These are phyloP conservation scores for Trichosporon coremiiforme DNA, from an alignment of 1,284 basidiomycete species.

Conservation along the genomic window DNA sequence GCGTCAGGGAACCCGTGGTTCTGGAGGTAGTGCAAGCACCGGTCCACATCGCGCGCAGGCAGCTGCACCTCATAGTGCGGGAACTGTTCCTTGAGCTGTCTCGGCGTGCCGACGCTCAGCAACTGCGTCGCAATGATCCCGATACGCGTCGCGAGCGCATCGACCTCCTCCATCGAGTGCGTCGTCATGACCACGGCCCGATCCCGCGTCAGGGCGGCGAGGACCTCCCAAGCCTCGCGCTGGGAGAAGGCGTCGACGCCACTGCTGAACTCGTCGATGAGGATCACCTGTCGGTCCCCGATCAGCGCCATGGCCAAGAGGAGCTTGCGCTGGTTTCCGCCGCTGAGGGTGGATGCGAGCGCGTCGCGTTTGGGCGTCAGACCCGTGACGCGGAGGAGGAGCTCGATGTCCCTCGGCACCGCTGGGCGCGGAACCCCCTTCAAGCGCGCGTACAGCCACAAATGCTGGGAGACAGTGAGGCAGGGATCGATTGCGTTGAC, in stretches of 20 bases:
- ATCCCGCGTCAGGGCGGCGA: slow-evolving; percentile 61
- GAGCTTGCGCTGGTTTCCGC: slow-evolving; percentile 78
- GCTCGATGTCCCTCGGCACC: slow-evolving; percentile 63
- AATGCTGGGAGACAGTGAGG: slow-evolving; percentile 73
- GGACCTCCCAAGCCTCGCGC: slow-evolving; percentile 73
- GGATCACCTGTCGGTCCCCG: slow-evolving; percentile 73
- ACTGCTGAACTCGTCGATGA: slow-evolving; percentile 81
- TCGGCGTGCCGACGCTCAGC: slow-evolving; percentile 71
- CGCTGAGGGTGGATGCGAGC: slow-evolving; percentile 70
- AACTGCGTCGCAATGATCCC: slow-evolving; percentile 70
- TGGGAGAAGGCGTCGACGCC: slow-evolving; percentile 82
- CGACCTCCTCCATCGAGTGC: slow-evolving; percentile 84
- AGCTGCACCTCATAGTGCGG: slow-evolving; percentile 78
- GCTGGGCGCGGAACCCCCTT: slow-evolving; percentile 66
- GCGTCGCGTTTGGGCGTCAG: slow-evolving; percentile 67
- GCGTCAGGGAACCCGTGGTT: slow-evolving; percentile 64
- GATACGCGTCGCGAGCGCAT: slow-evolving; percentile 70
- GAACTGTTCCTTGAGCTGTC: slow-evolving; percentile 66
- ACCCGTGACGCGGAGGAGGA: slow-evolving; percentile 65
- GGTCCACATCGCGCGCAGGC: slow-evolving; percentile 63
- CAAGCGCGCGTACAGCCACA: slow-evolving; percentile 58
- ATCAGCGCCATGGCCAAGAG: slow-evolving; percentile 76
- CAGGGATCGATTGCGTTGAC: slow-evolving; percentile 78
- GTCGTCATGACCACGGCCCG: slow-evolving; percentile 53
- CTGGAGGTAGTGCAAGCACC: slow-evolving; percentile 65